phyloP scores from a whole-genome alignment of 257 asterid genomes.

The Fraxinus cuspidata region DNA sequence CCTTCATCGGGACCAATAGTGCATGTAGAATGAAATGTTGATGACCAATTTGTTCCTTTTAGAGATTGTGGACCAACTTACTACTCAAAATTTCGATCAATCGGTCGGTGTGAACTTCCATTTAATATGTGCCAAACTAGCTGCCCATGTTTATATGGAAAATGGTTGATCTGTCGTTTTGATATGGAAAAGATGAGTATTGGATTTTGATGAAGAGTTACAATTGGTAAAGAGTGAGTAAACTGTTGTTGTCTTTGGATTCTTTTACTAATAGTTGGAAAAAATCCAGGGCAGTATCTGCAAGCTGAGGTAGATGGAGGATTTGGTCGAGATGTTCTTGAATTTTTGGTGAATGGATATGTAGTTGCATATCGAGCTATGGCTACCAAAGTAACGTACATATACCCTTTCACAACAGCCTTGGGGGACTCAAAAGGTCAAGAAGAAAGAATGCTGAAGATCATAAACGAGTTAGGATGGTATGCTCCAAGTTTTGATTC shows the following conservation, averaged over 20 bases:
- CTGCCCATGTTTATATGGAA: neutral
- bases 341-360: constrained; percentile 72
- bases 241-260: neutral
- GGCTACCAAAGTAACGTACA: constrained; percentile 81
- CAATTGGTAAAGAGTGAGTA: neutral
- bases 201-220: neutral
- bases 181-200: neutral
- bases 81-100: too few relatives aligned
- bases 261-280: neutral
- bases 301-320: constrained; percentile 95
- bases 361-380: constrained; percentile 72
- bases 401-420: constrained; percentile 92
- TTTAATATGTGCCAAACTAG: neutral
- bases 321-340: constrained; percentile 80
- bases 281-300: constrained; percentile 62
- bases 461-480: constrained; percentile 76
- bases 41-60: neutral
- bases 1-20: neutral
- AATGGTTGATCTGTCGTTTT: neutral
- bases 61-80: too few relatives aligned
- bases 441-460: constrained; percentile 66
- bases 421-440: constrained; percentile 95
- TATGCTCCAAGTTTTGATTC: constrained; percentile 75
- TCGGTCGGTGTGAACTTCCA: neutral
- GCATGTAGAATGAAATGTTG: neutral